phyloP scores from a whole-genome alignment of 1,284 basidiomycete genomes.

The Macrocybe sp. region DNA sequence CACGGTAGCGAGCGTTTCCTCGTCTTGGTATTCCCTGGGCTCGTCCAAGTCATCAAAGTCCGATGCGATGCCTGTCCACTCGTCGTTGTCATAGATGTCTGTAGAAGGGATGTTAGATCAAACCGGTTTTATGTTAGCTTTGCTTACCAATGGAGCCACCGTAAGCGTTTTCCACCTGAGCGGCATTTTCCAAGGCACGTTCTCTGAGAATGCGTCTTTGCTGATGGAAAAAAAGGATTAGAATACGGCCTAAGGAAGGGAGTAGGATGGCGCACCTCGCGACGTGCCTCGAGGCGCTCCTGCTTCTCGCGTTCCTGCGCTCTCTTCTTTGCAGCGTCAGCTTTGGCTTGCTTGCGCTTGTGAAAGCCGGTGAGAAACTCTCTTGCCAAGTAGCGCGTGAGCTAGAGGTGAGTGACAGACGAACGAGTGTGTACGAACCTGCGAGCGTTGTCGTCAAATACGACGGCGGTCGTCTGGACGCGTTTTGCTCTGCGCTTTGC shows the following conservation, averaged over 20 bases:
- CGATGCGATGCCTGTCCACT: conserved; percentile 38
- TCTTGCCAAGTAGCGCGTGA: conserved; percentile 31
- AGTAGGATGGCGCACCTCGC: conserved; percentile 47
- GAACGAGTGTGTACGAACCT: conserved; percentile 38
- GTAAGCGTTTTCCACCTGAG: conserved; percentile 67
- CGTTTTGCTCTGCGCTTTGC: conserved; percentile 55
- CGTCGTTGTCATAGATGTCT: conserved; percentile 28
- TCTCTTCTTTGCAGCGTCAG: conserved; percentile 64
- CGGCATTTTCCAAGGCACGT: conserved; percentile 64
- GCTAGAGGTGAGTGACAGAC: conserved; percentile 7
- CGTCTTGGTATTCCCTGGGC: conserved; percentile 58
- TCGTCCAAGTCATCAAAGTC: background rate
- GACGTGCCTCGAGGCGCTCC: conserved; percentile 58
- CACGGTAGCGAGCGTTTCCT: conserved; percentile 75
- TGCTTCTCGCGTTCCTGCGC: conserved; percentile 66
- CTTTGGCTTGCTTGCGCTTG: conserved; percentile 77
- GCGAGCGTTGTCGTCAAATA: conserved; percentile 76
- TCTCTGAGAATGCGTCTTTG: conserved; percentile 67
- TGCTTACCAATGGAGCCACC: conserved; percentile 44
- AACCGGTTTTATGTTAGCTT: conserved; percentile 9
- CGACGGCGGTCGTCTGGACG: conserved; percentile 60
- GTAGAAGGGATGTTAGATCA: conserved; percentile 9
- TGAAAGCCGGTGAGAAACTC: conserved; percentile 85
- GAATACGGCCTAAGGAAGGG: conserved; percentile 5
- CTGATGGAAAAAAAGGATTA: conserved; percentile 30